phyloP scores from a whole-genome alignment of 768 basidiomycete genomes.

The Psilocybe azurescens region DNA sequence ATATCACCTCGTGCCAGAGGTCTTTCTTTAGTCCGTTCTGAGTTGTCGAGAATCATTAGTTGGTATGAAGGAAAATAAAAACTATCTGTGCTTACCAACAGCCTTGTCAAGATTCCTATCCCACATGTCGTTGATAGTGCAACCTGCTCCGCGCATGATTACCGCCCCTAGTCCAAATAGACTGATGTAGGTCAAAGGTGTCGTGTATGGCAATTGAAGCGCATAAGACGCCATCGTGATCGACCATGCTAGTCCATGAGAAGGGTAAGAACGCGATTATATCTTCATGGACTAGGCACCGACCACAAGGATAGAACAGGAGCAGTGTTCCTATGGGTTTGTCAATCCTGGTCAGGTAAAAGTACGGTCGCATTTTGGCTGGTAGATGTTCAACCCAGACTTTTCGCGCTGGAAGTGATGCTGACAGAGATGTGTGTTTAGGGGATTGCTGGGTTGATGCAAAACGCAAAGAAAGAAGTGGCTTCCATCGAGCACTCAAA shows the following conservation, averaged over 20 bases:
- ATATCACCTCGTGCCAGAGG: constrained; percentile 89
- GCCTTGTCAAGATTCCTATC: constrained; percentile 89
- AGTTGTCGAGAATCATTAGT: background rate
- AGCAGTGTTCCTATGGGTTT: constrained; percentile 95
- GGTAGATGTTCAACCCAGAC: constrained; percentile 78
- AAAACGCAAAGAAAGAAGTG: background rate
- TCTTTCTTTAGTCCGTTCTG: constrained; percentile 86
- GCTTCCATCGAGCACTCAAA: background rate
- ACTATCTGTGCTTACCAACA: constrained; percentile 66
- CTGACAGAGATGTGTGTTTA: background rate
- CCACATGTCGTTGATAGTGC: constrained; percentile 99
- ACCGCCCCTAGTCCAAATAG: constrained; percentile 91
- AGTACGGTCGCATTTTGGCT: constrained; percentile 69
- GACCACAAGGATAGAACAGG: constrained; percentile 94
- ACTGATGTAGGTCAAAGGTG: constrained; percentile 75
- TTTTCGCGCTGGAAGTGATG: constrained; percentile 20
- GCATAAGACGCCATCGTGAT: constrained; percentile 97
- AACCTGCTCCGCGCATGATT: constrained; percentile 97
- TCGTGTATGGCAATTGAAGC: constrained; percentile 64
- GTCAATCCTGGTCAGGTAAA: constrained; percentile 88
- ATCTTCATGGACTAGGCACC: constrained; percentile 32
- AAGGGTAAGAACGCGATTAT: background rate
- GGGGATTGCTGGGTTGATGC: constrained; percentile 1
- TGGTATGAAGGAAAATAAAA: background rate
- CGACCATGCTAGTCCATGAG: constrained; percentile 79